phyloP scores from a whole-genome alignment of 129 eudicot species.

The Glebionis coronaria region DNA sequence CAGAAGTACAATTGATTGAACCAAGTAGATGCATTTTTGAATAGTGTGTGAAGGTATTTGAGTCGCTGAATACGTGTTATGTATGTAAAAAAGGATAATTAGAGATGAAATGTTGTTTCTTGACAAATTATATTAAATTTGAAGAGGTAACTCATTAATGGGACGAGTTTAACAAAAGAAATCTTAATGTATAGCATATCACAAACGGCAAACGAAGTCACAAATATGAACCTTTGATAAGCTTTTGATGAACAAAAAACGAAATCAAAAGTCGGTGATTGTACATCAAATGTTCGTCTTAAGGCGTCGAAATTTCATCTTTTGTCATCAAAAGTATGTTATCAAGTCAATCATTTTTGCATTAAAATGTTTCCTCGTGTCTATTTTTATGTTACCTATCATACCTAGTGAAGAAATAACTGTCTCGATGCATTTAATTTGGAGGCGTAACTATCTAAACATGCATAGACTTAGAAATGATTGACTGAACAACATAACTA shows the following conservation, averaged over 20 bases:
- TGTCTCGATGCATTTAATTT: slow-evolving; percentile 7
- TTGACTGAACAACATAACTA: background rate
- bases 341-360: too few relatives aligned
- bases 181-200: too few relatives aligned
- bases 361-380: background rate
- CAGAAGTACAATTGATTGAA: background rate
- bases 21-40: background rate
- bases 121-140: slow-evolving; percentile 1
- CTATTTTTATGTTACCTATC: background rate
- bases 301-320: too few relatives aligned
- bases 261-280: too few relatives aligned
- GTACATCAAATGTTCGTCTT: too few relatives aligned
- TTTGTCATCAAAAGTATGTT: too few relatives aligned
- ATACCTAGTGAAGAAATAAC: background rate
- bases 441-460: background rate
- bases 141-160: background rate
- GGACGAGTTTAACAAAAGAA: background rate
- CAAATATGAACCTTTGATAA: too few relatives aligned
- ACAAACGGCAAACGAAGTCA: too few relatives aligned
- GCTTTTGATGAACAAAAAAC: too few relatives aligned
- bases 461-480: background rate
- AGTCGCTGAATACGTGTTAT: background rate
- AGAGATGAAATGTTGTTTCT: background rate
- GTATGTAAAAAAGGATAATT: background rate
- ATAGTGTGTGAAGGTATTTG: background rate